These are phyloP conservation scores for Populus euphratica DNA, from an alignment of 345 rosid genomes.

Conservation along the genomic window DNA sequence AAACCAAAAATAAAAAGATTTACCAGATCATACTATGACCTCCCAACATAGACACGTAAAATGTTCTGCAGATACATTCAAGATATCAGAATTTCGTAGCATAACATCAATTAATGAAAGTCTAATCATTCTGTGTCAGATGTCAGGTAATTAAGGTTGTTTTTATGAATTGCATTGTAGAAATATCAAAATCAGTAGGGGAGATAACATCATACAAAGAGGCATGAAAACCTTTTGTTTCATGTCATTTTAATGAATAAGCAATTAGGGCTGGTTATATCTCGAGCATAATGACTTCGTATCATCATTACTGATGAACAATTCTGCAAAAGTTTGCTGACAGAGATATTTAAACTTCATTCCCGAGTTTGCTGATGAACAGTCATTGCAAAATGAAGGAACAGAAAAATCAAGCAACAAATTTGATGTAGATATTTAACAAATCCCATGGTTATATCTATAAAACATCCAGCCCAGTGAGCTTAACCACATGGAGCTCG, in stretches of 20 bases:
- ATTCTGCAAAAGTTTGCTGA: slow-evolving; percentile 72
- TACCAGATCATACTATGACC: slow-evolving; percentile 52
- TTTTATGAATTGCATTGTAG: slow-evolving; percentile 76
- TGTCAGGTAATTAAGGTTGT: slow-evolving; percentile 69
- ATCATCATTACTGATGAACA: slow-evolving; percentile 21
- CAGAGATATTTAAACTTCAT: slow-evolving; percentile 21
- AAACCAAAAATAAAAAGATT: slow-evolving; percentile 51
- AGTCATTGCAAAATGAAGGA: slow-evolving; percentile 22
- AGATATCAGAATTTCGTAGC: too few species aligned
- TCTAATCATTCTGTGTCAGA: slow-evolving; percentile 10
- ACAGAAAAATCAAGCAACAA: slow-evolving; percentile 13
- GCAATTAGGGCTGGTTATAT: neutral
- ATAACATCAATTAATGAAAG: neutral
- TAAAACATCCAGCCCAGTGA: neutral
- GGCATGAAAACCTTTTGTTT: slow-evolving; percentile 31
- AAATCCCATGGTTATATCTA: neutral
- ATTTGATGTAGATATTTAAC: neutral
- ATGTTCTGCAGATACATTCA: neutral
- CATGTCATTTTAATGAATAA: neutral
- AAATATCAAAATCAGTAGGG: slow-evolving; percentile 79
- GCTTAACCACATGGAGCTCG: neutral
- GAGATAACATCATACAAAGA: slow-evolving; percentile 56
- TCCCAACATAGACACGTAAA: slow-evolving; percentile 64
- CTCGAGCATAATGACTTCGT: too few species aligned
- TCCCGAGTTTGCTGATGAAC: neutral